A percentile compares a stretch with the other conserved stretches of the same genome.
Evolutionary conservation across 2,329 filamentous ascomycete genomes (phyloP).

Genomic region (Claviceps sp.): DNA sequence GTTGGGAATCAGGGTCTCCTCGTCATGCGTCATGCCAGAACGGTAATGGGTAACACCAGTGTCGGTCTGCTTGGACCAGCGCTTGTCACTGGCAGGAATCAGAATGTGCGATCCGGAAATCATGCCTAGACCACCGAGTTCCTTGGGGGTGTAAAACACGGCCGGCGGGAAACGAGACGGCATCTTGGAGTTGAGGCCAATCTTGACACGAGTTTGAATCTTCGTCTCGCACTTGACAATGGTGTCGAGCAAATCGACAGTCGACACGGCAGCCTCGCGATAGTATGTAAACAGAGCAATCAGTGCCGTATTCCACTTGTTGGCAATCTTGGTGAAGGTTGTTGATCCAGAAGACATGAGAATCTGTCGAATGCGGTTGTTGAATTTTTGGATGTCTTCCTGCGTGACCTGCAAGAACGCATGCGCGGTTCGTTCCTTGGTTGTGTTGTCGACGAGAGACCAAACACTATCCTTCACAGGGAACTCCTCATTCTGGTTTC

Average conservation of each 20-base stretch:
- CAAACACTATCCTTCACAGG: slow-evolving; percentile 96
- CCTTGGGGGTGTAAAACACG: slow-evolving; percentile 97
- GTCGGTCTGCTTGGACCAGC: slow-evolving; percentile 97
- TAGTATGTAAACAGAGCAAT: slow-evolving; percentile 98
- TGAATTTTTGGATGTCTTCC: slow-evolving; percentile 97
- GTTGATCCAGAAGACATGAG: slow-evolving; percentile 99
- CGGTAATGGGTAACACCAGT: slow-evolving; percentile 94
- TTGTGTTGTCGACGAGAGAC: slow-evolving; percentile 92
- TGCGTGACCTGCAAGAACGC: slow-evolving; percentile 96
- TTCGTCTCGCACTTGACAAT: slow-evolving; percentile 99
- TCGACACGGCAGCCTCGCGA: slow-evolving; percentile 91
- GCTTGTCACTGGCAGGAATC: slow-evolving; percentile 93
- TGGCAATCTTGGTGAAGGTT: slow-evolving; percentile 98
- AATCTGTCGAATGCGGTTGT: slow-evolving; percentile 96
- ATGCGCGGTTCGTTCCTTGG: slow-evolving; percentile 92
- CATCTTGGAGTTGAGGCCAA: slow-evolving; percentile 98
- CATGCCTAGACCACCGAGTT: slow-evolving; percentile 94
- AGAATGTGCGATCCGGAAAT: slow-evolving; percentile 97
- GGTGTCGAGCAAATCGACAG: slow-evolving; percentile 83
- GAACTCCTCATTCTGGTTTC: slow-evolving; percentile 93
- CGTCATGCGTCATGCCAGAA: slow-evolving; percentile 94
- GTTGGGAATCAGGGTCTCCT: slow-evolving; percentile 94
- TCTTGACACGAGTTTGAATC: slow-evolving; percentile 98
- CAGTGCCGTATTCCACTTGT: slow-evolving; percentile 98
- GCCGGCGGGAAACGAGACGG: slow-evolving; percentile 95